A percentile compares a stretch with the other conserved stretches of the same genome.
These are phyloP conservation scores for Hypholoma sublateritium DNA, from an alignment of 768 basidiomycete genomes.

Conservation along the genomic window DNA sequence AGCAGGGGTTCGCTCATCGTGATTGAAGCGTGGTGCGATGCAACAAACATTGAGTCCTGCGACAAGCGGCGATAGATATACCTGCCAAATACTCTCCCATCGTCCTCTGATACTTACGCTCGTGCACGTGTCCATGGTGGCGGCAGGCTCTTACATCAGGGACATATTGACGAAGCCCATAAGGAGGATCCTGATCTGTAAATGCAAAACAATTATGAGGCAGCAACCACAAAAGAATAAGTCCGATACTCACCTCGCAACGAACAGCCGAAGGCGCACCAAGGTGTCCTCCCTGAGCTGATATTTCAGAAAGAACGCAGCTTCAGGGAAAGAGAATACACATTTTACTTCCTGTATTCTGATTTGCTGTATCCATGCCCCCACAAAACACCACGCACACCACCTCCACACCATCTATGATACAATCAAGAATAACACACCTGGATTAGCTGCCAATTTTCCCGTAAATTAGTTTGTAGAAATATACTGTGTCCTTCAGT, in stretches of 20 bases:
- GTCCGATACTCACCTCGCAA: conserved; percentile 14
- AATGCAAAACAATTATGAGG: conserved; percentile 4
- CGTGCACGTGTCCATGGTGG: background rate
- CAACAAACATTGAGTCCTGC: too few relatives aligned
- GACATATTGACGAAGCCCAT: background rate
- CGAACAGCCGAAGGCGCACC: conserved; percentile 5
- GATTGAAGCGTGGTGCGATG: too few relatives aligned
- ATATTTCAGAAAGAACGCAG: conserved; percentile 11
- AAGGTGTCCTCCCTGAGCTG: conserved; percentile 13
- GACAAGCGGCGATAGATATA: too few relatives aligned
- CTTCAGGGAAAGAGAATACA: conserved; percentile 15
- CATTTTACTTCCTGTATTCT: conserved; percentile 16
- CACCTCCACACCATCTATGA: conserved; percentile 1
- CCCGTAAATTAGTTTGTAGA: conserved; percentile 4
- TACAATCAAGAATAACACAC: conserved; percentile 20
- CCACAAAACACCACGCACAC: background rate
- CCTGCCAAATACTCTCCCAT: too few relatives aligned
- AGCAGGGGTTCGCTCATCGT: too few relatives aligned
- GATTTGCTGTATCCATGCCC: conserved; percentile 5
- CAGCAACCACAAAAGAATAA: background rate
- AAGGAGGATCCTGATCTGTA: background rate
- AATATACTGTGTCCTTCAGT: conserved; percentile 23
- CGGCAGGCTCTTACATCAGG: background rate
- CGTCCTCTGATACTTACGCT: background rate
- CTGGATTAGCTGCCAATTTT: conserved; percentile 7